A percentile compares a stretch with the other conserved stretches of the same genome.
These are phyloP conservation scores for Aureobasidium sp. DNA, from an alignment of 2,329 filamentous ascomycete species.

Conservation along the genomic window DNA sequence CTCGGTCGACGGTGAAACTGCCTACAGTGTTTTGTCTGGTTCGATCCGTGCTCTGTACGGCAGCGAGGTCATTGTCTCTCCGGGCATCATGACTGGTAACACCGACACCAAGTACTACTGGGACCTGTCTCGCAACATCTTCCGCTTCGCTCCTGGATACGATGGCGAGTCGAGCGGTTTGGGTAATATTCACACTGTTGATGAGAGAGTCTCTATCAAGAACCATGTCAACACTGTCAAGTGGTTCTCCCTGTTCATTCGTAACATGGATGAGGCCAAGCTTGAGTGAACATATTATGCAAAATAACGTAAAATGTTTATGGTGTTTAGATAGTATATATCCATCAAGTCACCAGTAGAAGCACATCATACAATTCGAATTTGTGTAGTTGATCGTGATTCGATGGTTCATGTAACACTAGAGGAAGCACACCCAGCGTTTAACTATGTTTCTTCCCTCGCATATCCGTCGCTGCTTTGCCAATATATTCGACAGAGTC, in stretches of 20 bases:
- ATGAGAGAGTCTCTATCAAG: slow-evolving; percentile 30
- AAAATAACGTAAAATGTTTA: background rate
- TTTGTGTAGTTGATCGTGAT: too few relatives aligned
- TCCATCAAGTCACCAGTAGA: background rate
- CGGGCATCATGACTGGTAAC: slow-evolving; percentile 32
- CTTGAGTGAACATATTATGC: slow-evolving; percentile 18
- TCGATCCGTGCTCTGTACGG: slow-evolving; percentile 40
- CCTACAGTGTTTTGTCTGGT: slow-evolving; percentile 33
- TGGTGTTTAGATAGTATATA: background rate
- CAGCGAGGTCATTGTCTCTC: slow-evolving; percentile 31
- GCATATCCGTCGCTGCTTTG: too few relatives aligned
- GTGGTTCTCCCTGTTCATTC: slow-evolving; percentile 38
- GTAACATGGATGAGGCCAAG: slow-evolving; percentile 40
- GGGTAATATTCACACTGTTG: slow-evolving; percentile 29
- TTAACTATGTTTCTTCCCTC: too few relatives aligned
- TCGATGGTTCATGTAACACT: too few relatives aligned
- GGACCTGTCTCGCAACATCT: slow-evolving; percentile 30
- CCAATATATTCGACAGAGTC: too few relatives aligned
- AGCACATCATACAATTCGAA: too few relatives aligned
- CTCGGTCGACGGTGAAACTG: slow-evolving; percentile 27
- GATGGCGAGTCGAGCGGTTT: slow-evolving; percentile 24
- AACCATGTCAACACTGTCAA: slow-evolving; percentile 38
- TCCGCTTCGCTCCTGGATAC: slow-evolving; percentile 31
- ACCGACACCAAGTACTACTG: slow-evolving; percentile 31
- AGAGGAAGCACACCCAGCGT: too few relatives aligned